Evolutionary conservation across 2,329 filamentous ascomycete species (phyloP), one percentile per base, ranked within the genome.

Genomic region (Metarhizium humberi): DNA sequence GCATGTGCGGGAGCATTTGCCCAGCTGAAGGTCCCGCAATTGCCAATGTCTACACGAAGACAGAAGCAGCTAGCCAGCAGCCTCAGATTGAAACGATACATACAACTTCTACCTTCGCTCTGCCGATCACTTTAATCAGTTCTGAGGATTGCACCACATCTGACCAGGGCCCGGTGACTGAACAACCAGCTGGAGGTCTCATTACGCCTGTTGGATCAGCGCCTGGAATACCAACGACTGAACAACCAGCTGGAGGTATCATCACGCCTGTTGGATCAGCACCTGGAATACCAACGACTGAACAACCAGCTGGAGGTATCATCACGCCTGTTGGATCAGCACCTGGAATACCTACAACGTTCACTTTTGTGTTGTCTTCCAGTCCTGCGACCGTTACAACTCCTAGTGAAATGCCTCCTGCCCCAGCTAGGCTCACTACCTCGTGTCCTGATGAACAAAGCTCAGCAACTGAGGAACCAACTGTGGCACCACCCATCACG

Each of bases 1-100:
- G 68, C 13, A 66, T 64, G 58, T 72, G 69, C 34, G 70, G 69
- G n/a, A 66, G 66, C 40, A 58, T 62, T 10, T 70, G 66, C 52
- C 64, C 62, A 11, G 51, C 62, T 3, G 61, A 66, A 10, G 58
- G 58, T 5, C 60, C 63, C 7, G 59, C 52, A 6, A 64, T 67
- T 53, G 69, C 67, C 40, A 72, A 69, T 49, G 59, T 72, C 30
- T 72, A 71, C 53, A 59, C 59, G 14, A 60, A 61, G 40, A 58
- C 58, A 18, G 53, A 60, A 8, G 47, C 55, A 11, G 56, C 54
- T 13, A 50, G 50, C 16, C 45, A 60, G 20, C 54, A 54, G 1
- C 57, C 60, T 36, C 48, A 50, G n/a, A 25, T 46, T 30, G 32
- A 32, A 18, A 54, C 20, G 43, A 56, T 34, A 55, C 59, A 32